Percentiles rank a stretch among this genome's conserved stretches.
These are phyloP conservation scores for Fomitopsis pinicola DNA, from an alignment of 1,284 basidiomycete species.

Conservation along the genomic window DNA sequence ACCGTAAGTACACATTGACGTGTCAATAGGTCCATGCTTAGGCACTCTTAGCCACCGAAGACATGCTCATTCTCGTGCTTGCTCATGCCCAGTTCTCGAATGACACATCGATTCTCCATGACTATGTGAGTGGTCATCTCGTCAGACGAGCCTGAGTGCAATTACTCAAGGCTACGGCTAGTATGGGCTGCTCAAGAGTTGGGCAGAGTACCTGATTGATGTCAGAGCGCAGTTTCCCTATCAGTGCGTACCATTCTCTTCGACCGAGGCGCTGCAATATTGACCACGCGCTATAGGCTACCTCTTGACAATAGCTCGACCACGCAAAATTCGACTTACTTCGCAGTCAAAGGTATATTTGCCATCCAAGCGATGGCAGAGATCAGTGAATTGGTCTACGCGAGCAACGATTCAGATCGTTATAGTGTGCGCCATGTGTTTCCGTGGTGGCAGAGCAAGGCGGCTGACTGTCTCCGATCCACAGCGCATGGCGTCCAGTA, in stretches of 20 bases:
- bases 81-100: slow-evolving; percentile 59
- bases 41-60: slow-evolving; percentile 50
- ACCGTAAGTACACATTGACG: slow-evolving; percentile 4
- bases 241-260: slow-evolving; percentile 31
- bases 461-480: background rate
- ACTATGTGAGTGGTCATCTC: slow-evolving; percentile 38
- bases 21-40: background rate
- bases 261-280: background rate
- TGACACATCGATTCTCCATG: slow-evolving; percentile 45
- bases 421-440: slow-evolving; percentile 38
- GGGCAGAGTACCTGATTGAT: slow-evolving; percentile 60
- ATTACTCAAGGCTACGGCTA: slow-evolving; percentile 18
- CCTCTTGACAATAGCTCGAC: slow-evolving; percentile 40
- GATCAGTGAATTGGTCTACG: slow-evolving; percentile 46
- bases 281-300: slow-evolving; percentile 34
- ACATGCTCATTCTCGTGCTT: slow-evolving; percentile 73
- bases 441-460: background rate
- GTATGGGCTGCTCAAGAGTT: slow-evolving; percentile 56
- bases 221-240: slow-evolving; percentile 50
- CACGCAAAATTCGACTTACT: slow-evolving; percentile 64
- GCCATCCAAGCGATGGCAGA: slow-evolving; percentile 65
- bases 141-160: too few species aligned
- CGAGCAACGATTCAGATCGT: slow-evolving; percentile 39
- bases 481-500: slow-evolving; percentile 12
- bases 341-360: slow-evolving; percentile 68